Evolutionary conservation across 441 rosid genomes (phyloP), one percentile per base, ranked within the genome.

Genomic region (Gossypium schwendimanii): DNA sequence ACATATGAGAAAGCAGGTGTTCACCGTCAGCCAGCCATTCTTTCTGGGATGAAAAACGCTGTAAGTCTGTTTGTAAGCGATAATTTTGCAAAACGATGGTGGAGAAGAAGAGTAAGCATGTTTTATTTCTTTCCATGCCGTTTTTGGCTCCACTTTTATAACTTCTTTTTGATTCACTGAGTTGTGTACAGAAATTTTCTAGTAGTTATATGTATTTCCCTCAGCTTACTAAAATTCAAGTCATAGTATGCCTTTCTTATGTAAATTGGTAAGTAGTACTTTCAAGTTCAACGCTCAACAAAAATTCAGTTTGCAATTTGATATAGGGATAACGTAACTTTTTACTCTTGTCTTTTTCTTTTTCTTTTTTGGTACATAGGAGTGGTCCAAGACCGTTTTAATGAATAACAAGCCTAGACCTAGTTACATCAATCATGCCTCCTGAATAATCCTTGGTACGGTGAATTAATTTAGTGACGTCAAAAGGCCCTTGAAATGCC

Each of bases 1-100:
- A 87, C 75, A 78, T 93, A 75, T 87, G 84, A 85, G 20, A 59
- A 31, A 55, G 18, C 10, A 50, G 73, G 17, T 23, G 12, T 15
- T 39, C 33, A 12, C 24, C 47, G 18, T 15, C 9, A n/a, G 11
- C 69, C 53, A 20, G 55, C 55, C 55, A 50, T 50, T 50, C 55
- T 50, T 50, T 50, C 55, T 6, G 8, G 21, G 55, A 50, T 50
- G 2, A 50, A 15, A 54, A 20, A 41, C 41, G 44, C 3, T 70
- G 72, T 39, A 36, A 50, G 69, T 66, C 67, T 62, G 73, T 63
- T 59, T 62, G 55, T 59, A 61, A 17, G 47, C 72, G 61, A 33
- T 59, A n/a, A 71, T 62, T 26, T 21, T 28, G 49, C 28, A 33
- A 12, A 18, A 24, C 45, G 17, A 60, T 21, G 59, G 2, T 63